Evolutionary conservation across 306 rosid genomes (phyloP), one percentile per base, ranked within the genome.

Genomic region (Potentilla sterilis): DNA sequence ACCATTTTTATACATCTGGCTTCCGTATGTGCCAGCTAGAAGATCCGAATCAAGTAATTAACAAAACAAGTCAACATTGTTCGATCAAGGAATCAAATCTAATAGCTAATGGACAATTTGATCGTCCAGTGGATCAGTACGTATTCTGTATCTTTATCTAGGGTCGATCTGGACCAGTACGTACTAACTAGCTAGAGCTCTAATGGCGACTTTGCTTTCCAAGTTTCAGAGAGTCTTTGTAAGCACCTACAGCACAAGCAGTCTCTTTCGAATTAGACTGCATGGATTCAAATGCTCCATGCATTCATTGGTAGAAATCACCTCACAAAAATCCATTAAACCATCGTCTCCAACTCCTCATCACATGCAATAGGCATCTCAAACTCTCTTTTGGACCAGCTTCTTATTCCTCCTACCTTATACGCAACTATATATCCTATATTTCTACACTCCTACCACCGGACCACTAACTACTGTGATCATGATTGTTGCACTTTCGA

Each of bases 321-420:
- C 15, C 21, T 74, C 58, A 16, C 46, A 2, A 44, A 44, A 44
- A 11, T 44, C 11, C 48, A 44, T 44, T 14, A 44, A 11, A 44
- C 15, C 48, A 44, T 43, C 69, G 21, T 59, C 77, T 22, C 49
- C 62, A 34, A 75, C 78, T 43, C 78, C 62, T 12, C 61, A 43
- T 44, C 42, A 75, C 61, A n/a, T n/a, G n/a, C n/a, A 18, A n/a
- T 15, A 73, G 52, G 58, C 13, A 14, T 15, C 67, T 21, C 51
- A 72, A 15, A 7, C 55, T 51, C 34, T 71, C 46, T 4, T 48
- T 37, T 49, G 21, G 58, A 49, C 52, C 76, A 38, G 57, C 44
- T 48, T 48, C 54, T 48, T 48, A 28, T 28, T 28, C 6, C 54
- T 48, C 7, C 55, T 49, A 49, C 55, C 21, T 16, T 49, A 1